Evolutionary conservation across 225 moss, liverwort and hornwort genomes (phyloP).

Genomic region (Pseudisothecium myosuroides): DNA sequence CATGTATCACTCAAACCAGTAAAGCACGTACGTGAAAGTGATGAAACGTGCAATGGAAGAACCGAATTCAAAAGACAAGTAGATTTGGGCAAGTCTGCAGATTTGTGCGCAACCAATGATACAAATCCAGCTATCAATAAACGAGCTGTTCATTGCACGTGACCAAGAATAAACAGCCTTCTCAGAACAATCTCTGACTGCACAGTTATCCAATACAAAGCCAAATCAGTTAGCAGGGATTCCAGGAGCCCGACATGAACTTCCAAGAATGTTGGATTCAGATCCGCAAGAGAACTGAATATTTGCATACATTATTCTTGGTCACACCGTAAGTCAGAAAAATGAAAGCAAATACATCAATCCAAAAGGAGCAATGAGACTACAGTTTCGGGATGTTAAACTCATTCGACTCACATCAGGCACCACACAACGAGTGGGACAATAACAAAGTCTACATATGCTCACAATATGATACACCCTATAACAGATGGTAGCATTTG

Average conservation of each 20-base stretch:
- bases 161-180: background rate
- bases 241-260: background rate
- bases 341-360: background rate
- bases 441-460: background rate
- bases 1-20: background rate
- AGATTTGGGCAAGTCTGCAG: background rate
- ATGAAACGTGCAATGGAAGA: background rate
- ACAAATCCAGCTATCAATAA: background rate
- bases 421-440: background rate
- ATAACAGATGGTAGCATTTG: background rate
- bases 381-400: background rate
- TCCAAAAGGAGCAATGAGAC: background rate
- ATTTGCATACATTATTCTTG: background rate
- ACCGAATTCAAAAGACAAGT: background rate
- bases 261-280: background rate
- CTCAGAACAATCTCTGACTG: background rate
- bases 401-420: background rate
- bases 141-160: background rate
- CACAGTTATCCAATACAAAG: background rate
- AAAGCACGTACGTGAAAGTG: background rate
- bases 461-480: background rate
- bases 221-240: background rate
- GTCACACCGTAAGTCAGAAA: background rate
- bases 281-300: background rate
- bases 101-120: background rate